These are phyloP conservation scores for Penicillium sp. DNA, from an alignment of 2,329 filamentous ascomycete genomes.

Conservation along the genomic window DNA sequence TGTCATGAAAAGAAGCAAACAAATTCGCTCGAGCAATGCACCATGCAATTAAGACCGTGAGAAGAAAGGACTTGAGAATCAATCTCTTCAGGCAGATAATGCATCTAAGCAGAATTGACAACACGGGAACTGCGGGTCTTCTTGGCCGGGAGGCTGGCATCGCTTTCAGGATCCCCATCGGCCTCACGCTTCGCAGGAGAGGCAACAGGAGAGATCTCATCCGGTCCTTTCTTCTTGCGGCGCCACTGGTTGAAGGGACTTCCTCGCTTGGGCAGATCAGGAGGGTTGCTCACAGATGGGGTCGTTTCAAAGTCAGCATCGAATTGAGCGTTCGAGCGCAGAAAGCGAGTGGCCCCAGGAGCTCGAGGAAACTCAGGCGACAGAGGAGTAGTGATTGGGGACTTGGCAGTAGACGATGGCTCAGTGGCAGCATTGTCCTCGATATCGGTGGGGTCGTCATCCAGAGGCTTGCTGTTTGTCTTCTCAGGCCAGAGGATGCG, in stretches of 20 bases:
- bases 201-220: constrained; percentile 16
- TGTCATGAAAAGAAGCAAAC: too few species aligned
- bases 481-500: constrained; percentile 58
- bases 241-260: constrained; percentile 45
- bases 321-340: constrained; percentile 32
- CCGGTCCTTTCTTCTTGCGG: constrained; percentile 36
- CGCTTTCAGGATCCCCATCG: constrained; percentile 24
- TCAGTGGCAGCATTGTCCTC: constrained; percentile 43
- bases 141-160: constrained; percentile 31
- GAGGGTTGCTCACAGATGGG: constrained; percentile 16
- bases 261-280: constrained; percentile 10
- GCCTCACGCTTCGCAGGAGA: constrained; percentile 39
- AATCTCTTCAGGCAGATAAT: not conserved
- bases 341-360: constrained; percentile 34
- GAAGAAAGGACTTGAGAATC: too few species aligned
- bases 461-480: constrained; percentile 42
- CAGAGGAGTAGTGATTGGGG: constrained; percentile 23
- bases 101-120: not conserved
- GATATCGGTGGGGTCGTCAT: constrained; percentile 51
- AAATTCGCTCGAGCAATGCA: too few species aligned
- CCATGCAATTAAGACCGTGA: too few species aligned
- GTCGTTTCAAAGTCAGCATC: constrained; percentile 24
- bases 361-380: constrained; percentile 20
- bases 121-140: constrained; percentile 28
- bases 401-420: constrained; percentile 14